Evolutionary conservation across 2,329 filamentous ascomycete species (phyloP), one percentile per base, ranked within the genome.

Genomic region (Sarocladium kiliense): DNA sequence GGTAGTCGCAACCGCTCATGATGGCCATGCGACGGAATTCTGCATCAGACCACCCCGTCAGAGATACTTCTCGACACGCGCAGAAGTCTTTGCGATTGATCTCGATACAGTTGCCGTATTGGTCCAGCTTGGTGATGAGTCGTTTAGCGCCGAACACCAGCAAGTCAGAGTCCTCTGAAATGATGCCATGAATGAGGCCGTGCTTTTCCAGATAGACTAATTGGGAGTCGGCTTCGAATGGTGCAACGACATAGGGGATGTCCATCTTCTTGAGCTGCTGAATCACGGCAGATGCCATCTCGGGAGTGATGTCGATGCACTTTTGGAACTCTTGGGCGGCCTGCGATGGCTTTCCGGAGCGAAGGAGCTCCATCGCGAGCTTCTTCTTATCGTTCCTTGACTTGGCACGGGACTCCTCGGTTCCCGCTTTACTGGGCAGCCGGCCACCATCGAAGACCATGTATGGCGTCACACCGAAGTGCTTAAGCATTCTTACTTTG

Each of bases 211-310:
- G 79, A 66, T 97, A 99, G 25, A 91, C 92, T 63, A 99, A 80
- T 70, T 99, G 93, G n/a, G 93, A 87, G 70, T 99, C 94, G 47
- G 94, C 94, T 76, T 99, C 94, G 71, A 97, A 99, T 0, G 94
- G 94, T 1, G 94, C 94, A 18, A 99, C 95, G 55, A 99, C 79
- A 67, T 96, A 97, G 56, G 90, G 82, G 16, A 99, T 80, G 37
- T 84, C 80, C 64, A 86, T 76, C 64, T 84, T 83, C 73, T 95
- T 97, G 64, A 97, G 78, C 68, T 96, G 90, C 62, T 97, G 91
- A 57, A 99, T 99, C 54, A 97, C 74, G 61, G 89, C 81, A 6
- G 89, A 84, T 7, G 94, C 94, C 95, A 99, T 99, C 64, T 94
- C 86, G 2, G 95, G 93, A 1, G 94, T 97, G 36, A 99, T 86